Percentiles rank a stretch among this genome's conserved stretches.
phyloP scores from a whole-genome alignment of 495 filamentous ascomycete species.

The Xylaria intraflava region DNA sequence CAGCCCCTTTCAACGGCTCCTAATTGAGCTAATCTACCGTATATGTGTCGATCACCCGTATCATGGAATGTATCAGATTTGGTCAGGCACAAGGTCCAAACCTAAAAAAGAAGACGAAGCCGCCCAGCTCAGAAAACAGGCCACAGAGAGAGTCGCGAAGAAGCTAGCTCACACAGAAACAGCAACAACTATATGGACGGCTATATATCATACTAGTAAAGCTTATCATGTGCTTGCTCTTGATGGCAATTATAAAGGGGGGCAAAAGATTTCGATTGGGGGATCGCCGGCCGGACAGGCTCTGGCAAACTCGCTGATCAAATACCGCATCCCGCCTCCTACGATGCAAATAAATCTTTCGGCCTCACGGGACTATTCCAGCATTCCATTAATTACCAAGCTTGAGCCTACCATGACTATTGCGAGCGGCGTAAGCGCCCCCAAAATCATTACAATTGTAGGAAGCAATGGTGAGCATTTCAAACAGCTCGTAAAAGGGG shows the following conservation, averaged over 20 bases:
- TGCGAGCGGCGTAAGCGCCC: conserved; percentile 82
- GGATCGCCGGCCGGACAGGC: conserved; percentile 49
- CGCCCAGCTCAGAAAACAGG: conserved; percentile 61
- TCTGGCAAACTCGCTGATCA: conserved; percentile 51
- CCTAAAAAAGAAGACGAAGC: conserved; percentile 61
- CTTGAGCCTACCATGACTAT: conserved; percentile 70
- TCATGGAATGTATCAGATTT: conserved; percentile 94
- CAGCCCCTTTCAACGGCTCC: conserved; percentile 62
- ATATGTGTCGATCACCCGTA: conserved; percentile 91
- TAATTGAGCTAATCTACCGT: conserved; percentile 63
- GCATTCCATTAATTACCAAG: conserved; percentile 60
- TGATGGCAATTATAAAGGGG: conserved; percentile 60
- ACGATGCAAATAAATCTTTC: conserved; percentile 80
- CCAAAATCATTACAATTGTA: conserved; percentile 79
- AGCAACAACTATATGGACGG: conserved; percentile 52
- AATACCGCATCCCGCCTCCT: conserved; percentile 70
- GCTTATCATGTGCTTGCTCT: conserved; percentile 67
- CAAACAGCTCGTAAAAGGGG: conserved; percentile 90
- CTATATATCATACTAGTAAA: conserved; percentile 65
- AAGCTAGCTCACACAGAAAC: conserved; percentile 42
- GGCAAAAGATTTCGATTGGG: conserved; percentile 55
- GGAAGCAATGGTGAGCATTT: conserved; percentile 69
- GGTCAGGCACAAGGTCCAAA: conserved; percentile 64
- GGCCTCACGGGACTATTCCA: conserved; percentile 64
- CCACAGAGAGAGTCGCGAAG: conserved; percentile 60